Conservation (phyloP, 208 protist species). For the Herpetomonas muscarum region DNA sequence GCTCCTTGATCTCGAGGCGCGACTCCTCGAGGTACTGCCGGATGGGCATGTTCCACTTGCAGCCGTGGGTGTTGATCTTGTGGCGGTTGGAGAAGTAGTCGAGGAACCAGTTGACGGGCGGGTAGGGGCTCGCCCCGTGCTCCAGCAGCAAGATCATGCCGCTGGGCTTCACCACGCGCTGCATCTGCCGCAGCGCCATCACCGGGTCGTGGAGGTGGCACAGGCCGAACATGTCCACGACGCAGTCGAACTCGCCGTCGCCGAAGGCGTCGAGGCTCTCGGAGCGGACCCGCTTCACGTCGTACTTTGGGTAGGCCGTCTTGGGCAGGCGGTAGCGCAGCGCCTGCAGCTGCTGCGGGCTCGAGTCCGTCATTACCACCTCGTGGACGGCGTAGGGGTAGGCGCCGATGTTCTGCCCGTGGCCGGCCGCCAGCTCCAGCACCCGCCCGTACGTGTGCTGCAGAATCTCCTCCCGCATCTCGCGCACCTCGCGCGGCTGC, state of each 20-base stretch:
- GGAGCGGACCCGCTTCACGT: constrained; percentile 73
- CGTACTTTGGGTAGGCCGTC: constrained; percentile 84
- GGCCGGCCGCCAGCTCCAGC: constrained; percentile 82
- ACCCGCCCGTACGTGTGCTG: constrained; percentile 83
- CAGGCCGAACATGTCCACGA: constrained; percentile 91
- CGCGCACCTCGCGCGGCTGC: constrained; percentile 75
- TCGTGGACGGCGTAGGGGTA: constrained; percentile 89
- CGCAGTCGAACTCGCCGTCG: constrained; percentile 85
- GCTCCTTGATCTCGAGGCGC: constrained; percentile 75
- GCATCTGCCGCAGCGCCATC: constrained; percentile 87
- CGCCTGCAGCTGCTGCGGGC: constrained; percentile 81
- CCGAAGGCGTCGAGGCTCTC: constrained; percentile 75
- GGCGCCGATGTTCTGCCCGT: constrained; percentile 87
- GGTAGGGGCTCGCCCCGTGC: constrained; percentile 79
- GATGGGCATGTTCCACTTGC: constrained; percentile 83
- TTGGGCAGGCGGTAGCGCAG: constrained; percentile 76
- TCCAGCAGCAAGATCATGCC: constrained; percentile 89
- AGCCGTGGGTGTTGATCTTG: constrained; percentile 83
- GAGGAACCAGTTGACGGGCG: constrained; percentile 86
- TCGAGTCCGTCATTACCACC: constrained; percentile 79
- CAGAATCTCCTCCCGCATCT: constrained; percentile 79
- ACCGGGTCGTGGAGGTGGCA: constrained; percentile 88
- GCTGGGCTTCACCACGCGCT: constrained; percentile 84
- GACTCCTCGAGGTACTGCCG: constrained; percentile 70
- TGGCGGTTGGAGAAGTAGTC: constrained; percentile 77